A percentile compares a stretch with the other conserved stretches of the same genome.
Evolutionary conservation across 495 filamentous ascomycete genomes (phyloP).

Genomic region (Podospora conica): DNA sequence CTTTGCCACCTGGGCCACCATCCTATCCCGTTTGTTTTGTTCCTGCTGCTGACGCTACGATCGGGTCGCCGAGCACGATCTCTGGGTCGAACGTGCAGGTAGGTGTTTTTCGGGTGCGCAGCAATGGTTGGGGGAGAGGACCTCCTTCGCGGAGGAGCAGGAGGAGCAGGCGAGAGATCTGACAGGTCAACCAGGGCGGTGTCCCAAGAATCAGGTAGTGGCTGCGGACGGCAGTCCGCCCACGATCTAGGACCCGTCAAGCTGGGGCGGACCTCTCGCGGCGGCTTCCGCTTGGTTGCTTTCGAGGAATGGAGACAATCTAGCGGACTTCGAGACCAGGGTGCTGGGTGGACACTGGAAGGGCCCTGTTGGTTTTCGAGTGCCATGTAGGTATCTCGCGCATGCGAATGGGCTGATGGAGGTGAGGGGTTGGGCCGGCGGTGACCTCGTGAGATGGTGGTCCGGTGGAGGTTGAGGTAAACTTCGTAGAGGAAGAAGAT

Average conservation of each 20-base stretch:
- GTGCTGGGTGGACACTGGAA: too few species aligned
- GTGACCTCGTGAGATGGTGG: neutral
- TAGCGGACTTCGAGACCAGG: too few species aligned
- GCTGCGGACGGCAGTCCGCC: constrained; percentile 2
- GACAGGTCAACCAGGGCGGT: neutral
- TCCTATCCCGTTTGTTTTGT: neutral
- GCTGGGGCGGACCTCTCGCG: constrained; percentile 7
- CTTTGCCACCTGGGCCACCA: neutral
- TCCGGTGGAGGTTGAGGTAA: too few species aligned
- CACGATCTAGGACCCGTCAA: constrained; percentile 3
- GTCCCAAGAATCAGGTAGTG: constrained; percentile 12
- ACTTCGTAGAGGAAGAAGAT: too few species aligned
- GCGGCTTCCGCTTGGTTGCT: constrained; percentile 7
- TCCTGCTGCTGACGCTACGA: neutral
- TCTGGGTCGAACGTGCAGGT: neutral
- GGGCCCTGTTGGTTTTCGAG: neutral
- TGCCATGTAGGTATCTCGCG: neutral
- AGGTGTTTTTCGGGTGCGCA: neutral
- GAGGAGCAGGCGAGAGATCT: neutral
- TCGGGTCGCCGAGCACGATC: neutral
- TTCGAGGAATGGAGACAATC: neutral
- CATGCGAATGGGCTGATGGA: neutral
- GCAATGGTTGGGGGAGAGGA: neutral
- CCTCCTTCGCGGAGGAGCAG: neutral
- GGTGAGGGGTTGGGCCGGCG: neutral